Conservation (phyloP, 176 grass and related monocot genomes). For the Oryza punctata region DNA sequence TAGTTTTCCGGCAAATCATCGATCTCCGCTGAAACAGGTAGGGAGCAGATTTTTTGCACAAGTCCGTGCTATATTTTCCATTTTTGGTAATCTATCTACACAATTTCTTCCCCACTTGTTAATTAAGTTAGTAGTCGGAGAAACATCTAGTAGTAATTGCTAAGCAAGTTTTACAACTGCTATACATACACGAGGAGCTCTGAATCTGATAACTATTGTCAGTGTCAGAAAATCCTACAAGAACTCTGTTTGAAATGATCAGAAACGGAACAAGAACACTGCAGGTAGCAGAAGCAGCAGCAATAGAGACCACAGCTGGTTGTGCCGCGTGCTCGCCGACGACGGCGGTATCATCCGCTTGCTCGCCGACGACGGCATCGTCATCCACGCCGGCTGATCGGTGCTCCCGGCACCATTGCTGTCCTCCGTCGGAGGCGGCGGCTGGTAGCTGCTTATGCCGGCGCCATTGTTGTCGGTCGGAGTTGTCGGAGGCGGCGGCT, state of each 20-base stretch:
- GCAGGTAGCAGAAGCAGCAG: slow-evolving; percentile 17
- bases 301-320: slow-evolving; percentile 9
- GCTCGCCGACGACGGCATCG: slow-evolving; percentile 28
- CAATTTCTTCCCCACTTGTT: too few relatives aligned
- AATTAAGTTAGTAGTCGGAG: too few relatives aligned
- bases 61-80: too few relatives aligned
- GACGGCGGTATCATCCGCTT: slow-evolving; percentile 29
- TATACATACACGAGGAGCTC: neutral
- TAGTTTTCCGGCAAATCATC: too few relatives aligned
- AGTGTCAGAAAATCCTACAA: slow-evolving; percentile 38
- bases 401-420: neutral
- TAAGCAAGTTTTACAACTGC: neutral
- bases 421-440: neutral
- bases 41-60: too few relatives aligned
- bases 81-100: too few relatives aligned
- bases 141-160: too few relatives aligned
- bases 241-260: neutral
- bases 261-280: slow-evolving; percentile 19
- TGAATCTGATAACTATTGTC: neutral
- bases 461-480: neutral
- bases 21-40: too few relatives aligned
- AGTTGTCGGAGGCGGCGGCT: neutral
- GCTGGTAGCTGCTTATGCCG: neutral
- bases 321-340: slow-evolving; percentile 18
- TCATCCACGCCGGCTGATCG: slow-evolving; percentile 10